Evolutionary conservation across 768 basidiomycete species (phyloP).

Genomic region (Termitomyces sp.): DNA sequence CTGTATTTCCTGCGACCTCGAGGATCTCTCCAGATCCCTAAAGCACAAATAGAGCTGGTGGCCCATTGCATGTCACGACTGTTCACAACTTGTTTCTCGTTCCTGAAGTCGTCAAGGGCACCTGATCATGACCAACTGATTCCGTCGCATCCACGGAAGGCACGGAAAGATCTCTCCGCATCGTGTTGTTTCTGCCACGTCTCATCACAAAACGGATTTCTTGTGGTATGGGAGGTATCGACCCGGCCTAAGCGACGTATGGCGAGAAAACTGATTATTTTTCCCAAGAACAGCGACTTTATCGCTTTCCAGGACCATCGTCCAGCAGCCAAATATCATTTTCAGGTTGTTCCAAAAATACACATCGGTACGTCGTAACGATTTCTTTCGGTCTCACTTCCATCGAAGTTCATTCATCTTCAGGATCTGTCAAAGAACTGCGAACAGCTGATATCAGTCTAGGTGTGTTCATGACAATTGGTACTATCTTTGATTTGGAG

Average conservation of each 20-base stretch:
- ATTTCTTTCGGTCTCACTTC: background rate
- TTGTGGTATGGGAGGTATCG: slow-evolving; percentile 44
- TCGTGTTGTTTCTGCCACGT: slow-evolving; percentile 43
- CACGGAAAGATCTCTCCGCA: background rate
- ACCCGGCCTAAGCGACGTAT: background rate
- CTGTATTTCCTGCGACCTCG: background rate
- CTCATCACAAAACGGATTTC: slow-evolving; percentile 35
- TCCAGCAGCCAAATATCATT: slow-evolving; percentile 46
- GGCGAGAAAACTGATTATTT: background rate
- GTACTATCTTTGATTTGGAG: background rate
- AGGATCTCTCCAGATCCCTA: too few species aligned
- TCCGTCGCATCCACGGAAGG: background rate
- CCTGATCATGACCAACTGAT: slow-evolving; percentile 1
- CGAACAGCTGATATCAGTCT: slow-evolving; percentile 38
- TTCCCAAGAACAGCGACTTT: slow-evolving; percentile 37
- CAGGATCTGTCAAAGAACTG: slow-evolving; percentile 55
- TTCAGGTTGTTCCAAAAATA: slow-evolving; percentile 44
- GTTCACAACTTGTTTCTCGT: slow-evolving; percentile 5
- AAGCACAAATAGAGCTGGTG: background rate
- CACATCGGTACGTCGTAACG: slow-evolving; percentile 40
- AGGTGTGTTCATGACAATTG: slow-evolving; percentile 27
- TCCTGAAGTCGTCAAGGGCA: slow-evolving; percentile 3
- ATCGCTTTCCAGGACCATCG: slow-evolving; percentile 46
- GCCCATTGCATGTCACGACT: slow-evolving; percentile 5
- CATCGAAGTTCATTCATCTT: background rate